These are phyloP conservation scores for Boletus semigastroideus DNA, from an alignment of 1,284 basidiomycete genomes.

Conservation along the genomic window DNA sequence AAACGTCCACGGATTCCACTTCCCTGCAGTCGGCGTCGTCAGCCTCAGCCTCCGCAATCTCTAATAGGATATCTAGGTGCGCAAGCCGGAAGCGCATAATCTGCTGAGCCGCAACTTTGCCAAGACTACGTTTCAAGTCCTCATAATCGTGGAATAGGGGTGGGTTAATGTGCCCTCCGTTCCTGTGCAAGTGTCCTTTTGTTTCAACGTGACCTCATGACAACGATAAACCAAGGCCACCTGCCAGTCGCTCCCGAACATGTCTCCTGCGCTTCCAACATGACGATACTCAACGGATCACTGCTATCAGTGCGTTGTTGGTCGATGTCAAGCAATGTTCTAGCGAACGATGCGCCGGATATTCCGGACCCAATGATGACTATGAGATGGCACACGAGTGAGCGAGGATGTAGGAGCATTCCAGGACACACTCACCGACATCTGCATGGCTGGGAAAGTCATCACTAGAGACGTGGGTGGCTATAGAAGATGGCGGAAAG, in stretches of 20 bases:
- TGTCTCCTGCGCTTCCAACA: conserved; percentile 50
- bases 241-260: conserved; percentile 53
- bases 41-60: conserved; percentile 46
- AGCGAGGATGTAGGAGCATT: background rate
- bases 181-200: conserved; percentile 38
- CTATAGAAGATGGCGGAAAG: conserved; percentile 40
- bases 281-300: conserved; percentile 37
- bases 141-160: conserved; percentile 60
- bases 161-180: conserved; percentile 71
- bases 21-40: conserved; percentile 46
- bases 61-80: conserved; percentile 51
- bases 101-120: conserved; percentile 46
- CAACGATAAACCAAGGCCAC: conserved; percentile 28
- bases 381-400: conserved; percentile 1
- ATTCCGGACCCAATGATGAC: conserved; percentile 54
- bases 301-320: conserved; percentile 14
- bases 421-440: conserved; percentile 27
- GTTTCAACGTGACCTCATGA: background rate
- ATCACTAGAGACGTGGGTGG: conserved; percentile 25
- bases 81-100: conserved; percentile 61
- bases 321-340: conserved; percentile 37
- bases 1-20: conserved; percentile 52
- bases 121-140: conserved; percentile 47
- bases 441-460: conserved; percentile 41
- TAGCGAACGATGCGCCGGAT: conserved; percentile 45